These are phyloP conservation scores for Prosopis cineraria DNA, from an alignment of 306 rosid genomes.

Conservation along the genomic window DNA sequence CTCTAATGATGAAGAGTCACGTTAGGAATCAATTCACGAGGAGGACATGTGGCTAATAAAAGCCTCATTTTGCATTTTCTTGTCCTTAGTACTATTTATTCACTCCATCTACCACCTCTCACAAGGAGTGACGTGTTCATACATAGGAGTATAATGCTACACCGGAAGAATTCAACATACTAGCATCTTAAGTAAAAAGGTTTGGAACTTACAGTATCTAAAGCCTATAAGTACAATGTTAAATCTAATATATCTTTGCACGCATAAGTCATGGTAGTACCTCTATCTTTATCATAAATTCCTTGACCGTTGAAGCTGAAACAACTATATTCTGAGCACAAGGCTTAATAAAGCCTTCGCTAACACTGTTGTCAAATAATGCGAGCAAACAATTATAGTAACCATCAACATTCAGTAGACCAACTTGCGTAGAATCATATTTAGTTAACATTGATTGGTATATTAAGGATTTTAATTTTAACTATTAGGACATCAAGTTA, in stretches of 20 bases:
- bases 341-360: conserved; percentile 87
- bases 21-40: conserved; percentile 37
- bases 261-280: conserved; percentile 39
- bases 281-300: conserved; percentile 81
- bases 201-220: not conserved
- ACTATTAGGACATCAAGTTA: conserved; percentile 30
- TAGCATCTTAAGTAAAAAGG: not conserved
- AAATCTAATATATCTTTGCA: not conserved
- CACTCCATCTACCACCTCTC: conserved; percentile 84
- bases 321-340: conserved; percentile 72
- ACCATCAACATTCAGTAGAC: conserved; percentile 86
- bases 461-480: conserved; percentile 9
- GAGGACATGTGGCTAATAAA: conserved; percentile 34
- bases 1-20: conserved; percentile 51
- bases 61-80: conserved; percentile 49
- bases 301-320: conserved; percentile 79
- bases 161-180: conserved; percentile 32
- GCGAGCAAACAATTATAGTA: conserved; percentile 82
- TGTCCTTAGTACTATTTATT: conserved; percentile 57
- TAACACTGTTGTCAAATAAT: conserved; percentile 82
- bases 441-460: conserved; percentile 25
- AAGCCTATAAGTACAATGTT: not conserved
- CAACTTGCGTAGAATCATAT: conserved; percentile 58
- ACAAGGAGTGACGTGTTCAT: conserved; percentile 67
- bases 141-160: conserved; percentile 75